A percentile compares a stretch with the other conserved stretches of the same genome.
These are phyloP conservation scores for Sugiyamaella xylanicola DNA, from an alignment of 1,139 yeast species.

Conservation along the genomic window DNA sequence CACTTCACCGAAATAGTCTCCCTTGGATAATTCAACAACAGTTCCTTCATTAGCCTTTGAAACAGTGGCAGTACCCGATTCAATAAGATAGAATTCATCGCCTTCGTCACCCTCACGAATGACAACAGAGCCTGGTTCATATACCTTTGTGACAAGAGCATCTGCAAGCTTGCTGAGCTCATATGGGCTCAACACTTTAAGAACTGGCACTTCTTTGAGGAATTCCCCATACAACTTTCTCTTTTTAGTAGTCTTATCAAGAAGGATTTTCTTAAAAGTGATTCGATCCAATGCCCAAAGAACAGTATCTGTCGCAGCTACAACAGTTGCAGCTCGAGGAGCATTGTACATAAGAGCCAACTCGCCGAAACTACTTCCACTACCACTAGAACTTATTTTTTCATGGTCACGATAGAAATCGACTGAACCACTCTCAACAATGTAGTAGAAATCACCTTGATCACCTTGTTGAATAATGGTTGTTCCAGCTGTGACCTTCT, in stretches of 20 bases:
- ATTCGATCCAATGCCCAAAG: constrained; percentile 94
- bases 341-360: constrained; percentile 96
- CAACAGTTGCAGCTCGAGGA: constrained; percentile 95
- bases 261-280: constrained; percentile 86
- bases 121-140: constrained; percentile 70
- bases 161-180: constrained; percentile 93
- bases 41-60: constrained; percentile 57
- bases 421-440: constrained; percentile 82
- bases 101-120: constrained; percentile 90
- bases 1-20: constrained; percentile 95
- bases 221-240: constrained; percentile 89
- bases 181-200: constrained; percentile 68
- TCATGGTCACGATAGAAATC: constrained; percentile 76
- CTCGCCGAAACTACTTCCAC: constrained; percentile 94
- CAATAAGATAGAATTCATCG: constrained; percentile 87
- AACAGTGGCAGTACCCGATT: constrained; percentile 82
- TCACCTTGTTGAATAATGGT: constrained; percentile 91
- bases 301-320: constrained; percentile 67
- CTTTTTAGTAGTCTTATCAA: constrained; percentile 88
- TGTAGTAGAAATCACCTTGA: constrained; percentile 92
- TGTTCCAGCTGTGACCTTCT: constrained; percentile 58
- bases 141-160: constrained; percentile 80
- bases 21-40: constrained; percentile 65
- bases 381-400: constrained; percentile 71
- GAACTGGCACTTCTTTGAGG: constrained; percentile 81